phyloP scores from a whole-genome alignment of 202 grass and related monocot genomes.

The Schoenoplectus tabernaemontani region DNA sequence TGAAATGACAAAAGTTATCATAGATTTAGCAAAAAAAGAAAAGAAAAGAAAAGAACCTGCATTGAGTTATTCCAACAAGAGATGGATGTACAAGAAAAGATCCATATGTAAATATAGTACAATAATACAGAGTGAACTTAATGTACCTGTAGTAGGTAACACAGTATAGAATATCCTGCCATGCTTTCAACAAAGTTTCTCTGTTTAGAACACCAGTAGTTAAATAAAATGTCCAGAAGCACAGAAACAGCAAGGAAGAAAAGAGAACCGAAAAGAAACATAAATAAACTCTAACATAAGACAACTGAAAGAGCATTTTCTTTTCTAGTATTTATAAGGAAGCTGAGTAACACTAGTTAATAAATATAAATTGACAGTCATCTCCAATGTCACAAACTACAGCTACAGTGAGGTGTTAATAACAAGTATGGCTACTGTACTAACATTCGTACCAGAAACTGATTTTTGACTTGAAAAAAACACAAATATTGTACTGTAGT shows the following conservation, averaged over 20 bases:
- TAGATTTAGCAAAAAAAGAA: constrained; percentile 18
- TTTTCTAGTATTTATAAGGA: neutral
- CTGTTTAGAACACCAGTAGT: constrained; percentile 39
- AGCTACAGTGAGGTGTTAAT: neutral
- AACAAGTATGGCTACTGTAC: neutral
- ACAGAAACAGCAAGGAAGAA: neutral
- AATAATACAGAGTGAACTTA: constrained; percentile 18
- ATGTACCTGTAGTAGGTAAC: constrained; percentile 87
- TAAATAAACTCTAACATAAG: neutral
- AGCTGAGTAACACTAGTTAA: neutral
- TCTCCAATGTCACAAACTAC: neutral
- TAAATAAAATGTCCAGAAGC: constrained; percentile 9
- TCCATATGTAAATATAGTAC: constrained; percentile 3
- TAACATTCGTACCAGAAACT: neutral
- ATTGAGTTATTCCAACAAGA: too few species aligned
- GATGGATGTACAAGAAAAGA: neutral
- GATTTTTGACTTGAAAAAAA: neutral
- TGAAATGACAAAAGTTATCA: constrained; percentile 25
- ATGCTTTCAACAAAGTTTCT: constrained; percentile 99
- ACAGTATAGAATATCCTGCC: constrained; percentile 93
- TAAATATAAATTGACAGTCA: neutral
- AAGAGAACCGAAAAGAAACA: neutral
- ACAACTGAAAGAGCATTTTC: neutral
- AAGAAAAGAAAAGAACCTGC: neutral
- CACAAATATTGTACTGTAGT: neutral